phyloP scores from a whole-genome alignment of 495 filamentous ascomycete species.

The Cudoniella acicularis region DNA sequence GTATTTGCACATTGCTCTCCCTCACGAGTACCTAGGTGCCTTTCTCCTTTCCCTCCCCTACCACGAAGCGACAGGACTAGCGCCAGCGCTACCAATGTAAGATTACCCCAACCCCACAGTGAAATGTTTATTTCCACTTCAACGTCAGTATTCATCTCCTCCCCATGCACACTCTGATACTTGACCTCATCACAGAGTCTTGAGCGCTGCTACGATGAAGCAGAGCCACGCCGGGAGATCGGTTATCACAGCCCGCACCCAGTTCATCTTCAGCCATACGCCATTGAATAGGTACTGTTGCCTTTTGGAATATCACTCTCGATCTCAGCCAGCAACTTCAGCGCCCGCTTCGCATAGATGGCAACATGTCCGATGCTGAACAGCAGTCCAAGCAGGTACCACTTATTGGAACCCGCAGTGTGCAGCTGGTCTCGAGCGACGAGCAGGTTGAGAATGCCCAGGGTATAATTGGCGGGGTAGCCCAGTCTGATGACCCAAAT shows the following conservation, averaged over 20 bases:
- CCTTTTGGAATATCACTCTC: conserved; percentile 5
- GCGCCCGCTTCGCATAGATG: conserved; percentile 1
- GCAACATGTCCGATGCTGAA: conserved; percentile 7
- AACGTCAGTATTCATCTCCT: too few species aligned
- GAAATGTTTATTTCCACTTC: too few species aligned
- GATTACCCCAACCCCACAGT: too few species aligned
- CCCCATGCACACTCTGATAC: too few species aligned
- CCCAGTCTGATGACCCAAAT: neutral
- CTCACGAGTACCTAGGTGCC: too few species aligned
- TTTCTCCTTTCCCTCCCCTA: too few species aligned
- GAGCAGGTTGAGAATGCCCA: conserved; percentile 10
- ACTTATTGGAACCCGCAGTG: neutral
- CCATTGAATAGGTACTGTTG: conserved; percentile 1
- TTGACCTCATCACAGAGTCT: conserved; percentile 10
- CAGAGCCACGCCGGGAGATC: conserved; percentile 7
- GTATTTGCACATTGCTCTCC: too few species aligned
- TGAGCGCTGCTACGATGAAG: conserved; percentile 5
- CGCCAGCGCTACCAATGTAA: too few species aligned
- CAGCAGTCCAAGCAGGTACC: conserved; percentile 1
- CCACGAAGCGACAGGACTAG: too few species aligned
- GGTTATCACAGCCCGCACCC: conserved; percentile 5
- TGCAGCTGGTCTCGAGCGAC: neutral
- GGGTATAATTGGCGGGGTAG: conserved; percentile 6
- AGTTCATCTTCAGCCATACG: conserved; percentile 8
- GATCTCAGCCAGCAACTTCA: neutral